These are phyloP conservation scores for Leishmania aethiopica DNA, from an alignment of 208 protist genomes.

Conservation along the genomic window DNA sequence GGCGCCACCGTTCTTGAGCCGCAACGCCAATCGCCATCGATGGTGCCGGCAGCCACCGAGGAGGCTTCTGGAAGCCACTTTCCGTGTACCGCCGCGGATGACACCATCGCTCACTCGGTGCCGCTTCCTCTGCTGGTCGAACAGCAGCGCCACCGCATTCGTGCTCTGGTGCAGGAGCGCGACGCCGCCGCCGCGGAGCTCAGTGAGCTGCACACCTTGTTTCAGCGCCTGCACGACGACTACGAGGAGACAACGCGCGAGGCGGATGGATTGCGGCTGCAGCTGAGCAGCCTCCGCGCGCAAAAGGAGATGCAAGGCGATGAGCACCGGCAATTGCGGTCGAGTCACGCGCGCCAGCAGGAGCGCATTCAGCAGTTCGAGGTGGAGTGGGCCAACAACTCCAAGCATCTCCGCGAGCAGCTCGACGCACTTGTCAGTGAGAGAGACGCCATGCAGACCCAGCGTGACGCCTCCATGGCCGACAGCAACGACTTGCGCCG, in stretches of 20 bases:
- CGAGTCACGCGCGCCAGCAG: constrained; percentile 21
- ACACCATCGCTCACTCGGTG: not conserved
- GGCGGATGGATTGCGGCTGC: constrained; percentile 14
- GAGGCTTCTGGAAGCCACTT: not conserved
- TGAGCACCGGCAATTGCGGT: constrained; percentile 31
- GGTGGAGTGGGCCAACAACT: constrained; percentile 38
- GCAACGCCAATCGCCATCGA: not conserved
- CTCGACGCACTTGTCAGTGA: constrained; percentile 38
- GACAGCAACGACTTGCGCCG: constrained; percentile 41
- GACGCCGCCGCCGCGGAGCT: constrained; percentile 32
- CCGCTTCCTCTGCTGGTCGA: constrained; percentile 31
- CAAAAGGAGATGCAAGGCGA: constrained; percentile 32
- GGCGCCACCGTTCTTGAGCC: not conserved
- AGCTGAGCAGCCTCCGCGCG: constrained; percentile 23
- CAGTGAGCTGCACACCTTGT: constrained; percentile 39
- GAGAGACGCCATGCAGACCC: constrained; percentile 35
- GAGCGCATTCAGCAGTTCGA: constrained; percentile 39
- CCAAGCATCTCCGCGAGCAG: constrained; percentile 41
- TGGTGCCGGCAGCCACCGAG: not conserved
- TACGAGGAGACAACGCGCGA: constrained; percentile 41
- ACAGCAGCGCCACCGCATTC: constrained; percentile 35
- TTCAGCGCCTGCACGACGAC: constrained; percentile 41
- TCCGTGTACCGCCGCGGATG: not conserved
- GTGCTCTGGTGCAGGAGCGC: constrained; percentile 43
- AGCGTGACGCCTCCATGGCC: constrained; percentile 43